Percentiles rank a stretch among this genome's conserved stretches.
phyloP scores from a whole-genome alignment of 2,329 filamentous ascomycete genomes.

The Epichloe aotearoae region DNA sequence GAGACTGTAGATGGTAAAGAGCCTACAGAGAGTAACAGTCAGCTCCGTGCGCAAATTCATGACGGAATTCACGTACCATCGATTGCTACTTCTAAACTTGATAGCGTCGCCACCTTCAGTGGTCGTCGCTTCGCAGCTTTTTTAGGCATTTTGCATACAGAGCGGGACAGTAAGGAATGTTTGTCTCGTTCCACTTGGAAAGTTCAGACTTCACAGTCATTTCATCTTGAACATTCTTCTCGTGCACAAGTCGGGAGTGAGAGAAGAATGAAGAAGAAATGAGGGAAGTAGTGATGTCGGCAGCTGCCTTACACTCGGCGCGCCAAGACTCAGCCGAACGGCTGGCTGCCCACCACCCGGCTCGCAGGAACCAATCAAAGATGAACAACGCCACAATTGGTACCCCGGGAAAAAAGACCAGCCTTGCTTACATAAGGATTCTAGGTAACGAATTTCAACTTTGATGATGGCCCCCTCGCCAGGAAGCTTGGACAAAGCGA shows the following conservation, averaged over 20 bases:
- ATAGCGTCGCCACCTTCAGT: background rate
- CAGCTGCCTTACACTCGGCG: background rate
- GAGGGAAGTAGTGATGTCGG: background rate
- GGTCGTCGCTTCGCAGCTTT: background rate
- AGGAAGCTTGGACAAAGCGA: background rate
- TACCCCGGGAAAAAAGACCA: background rate
- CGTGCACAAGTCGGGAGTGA: background rate
- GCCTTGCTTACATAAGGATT: conserved; percentile 21
- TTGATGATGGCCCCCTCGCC: too few species aligned
- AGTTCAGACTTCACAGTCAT: too few species aligned
- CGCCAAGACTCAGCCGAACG: conserved; percentile 10
- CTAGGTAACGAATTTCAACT: conserved; percentile 16
- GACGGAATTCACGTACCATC: conserved; percentile 12
- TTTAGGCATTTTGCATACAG: conserved; percentile 4
- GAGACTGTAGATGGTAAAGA: conserved; percentile 12
- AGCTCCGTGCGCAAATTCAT: background rate
- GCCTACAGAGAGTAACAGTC: conserved; percentile 9
- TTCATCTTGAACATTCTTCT: background rate
- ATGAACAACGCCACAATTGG: conserved; percentile 7
- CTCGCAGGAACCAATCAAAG: background rate
- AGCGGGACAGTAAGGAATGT: background rate
- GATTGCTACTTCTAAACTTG: conserved; percentile 9
- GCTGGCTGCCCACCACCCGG: conserved; percentile 5
- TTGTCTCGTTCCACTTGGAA: background rate
- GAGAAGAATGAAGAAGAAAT: background rate